Evolutionary conservation across 177 flowering plant species (phyloP).

Genomic region (Tripterygium wilfordii): DNA sequence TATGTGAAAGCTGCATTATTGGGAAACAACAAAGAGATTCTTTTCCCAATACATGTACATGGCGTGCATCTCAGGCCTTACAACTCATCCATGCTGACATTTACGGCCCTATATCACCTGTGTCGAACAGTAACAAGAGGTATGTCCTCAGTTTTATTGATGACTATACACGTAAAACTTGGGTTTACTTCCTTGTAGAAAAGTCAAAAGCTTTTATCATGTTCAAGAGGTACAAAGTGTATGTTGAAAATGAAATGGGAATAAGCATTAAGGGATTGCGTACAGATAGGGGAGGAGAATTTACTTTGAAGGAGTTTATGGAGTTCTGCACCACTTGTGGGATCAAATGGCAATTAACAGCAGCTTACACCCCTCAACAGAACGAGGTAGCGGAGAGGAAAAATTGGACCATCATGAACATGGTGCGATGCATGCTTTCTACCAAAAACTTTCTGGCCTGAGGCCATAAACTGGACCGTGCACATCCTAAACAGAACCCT

Average conservation of each 20-base stretch:
- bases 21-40: slow-evolving; percentile 16
- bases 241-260: slow-evolving; percentile 3
- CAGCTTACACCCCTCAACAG: slow-evolving; percentile 5
- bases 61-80: slow-evolving; percentile 5
- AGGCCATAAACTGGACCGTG: slow-evolving; percentile 1
- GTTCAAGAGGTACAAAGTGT: background rate
- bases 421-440: background rate
- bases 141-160: slow-evolving; percentile 9
- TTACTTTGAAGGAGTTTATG: slow-evolving; percentile 5
- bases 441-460: slow-evolving; percentile 1
- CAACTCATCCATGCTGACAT: background rate
- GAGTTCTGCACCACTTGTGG: slow-evolving; percentile 5
- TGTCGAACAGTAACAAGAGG: slow-evolving; percentile 9
- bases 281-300: slow-evolving; percentile 7
- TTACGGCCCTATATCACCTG: slow-evolving; percentile 1
- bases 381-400: background rate
- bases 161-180: background rate
- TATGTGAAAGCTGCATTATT: slow-evolving; percentile 4
- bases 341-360: slow-evolving; percentile 3
- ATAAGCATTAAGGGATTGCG: background rate
- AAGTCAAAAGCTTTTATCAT: background rate
- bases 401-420: background rate
- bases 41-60: slow-evolving; percentile 1
- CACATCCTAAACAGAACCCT: background rate
- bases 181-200: background rate